phyloP scores from a whole-genome alignment of 2,329 filamentous ascomycete species.

The Ilyonectria destructans region DNA sequence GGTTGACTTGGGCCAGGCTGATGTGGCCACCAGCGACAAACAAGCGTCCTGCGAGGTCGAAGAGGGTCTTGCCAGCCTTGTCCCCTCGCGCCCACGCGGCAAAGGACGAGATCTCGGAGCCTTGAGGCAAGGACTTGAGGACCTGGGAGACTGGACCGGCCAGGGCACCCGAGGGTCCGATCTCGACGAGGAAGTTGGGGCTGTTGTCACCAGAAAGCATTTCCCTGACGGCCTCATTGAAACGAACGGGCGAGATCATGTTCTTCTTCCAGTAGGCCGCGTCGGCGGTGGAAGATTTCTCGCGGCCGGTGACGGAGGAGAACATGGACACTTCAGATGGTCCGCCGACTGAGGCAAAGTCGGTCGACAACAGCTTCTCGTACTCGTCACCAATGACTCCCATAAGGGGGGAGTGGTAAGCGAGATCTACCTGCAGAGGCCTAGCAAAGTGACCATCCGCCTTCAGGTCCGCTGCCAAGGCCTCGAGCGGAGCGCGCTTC shows the following conservation, averaged over 20 bases:
- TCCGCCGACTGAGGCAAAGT: too few species aligned
- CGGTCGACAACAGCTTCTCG: slow-evolving; percentile 26
- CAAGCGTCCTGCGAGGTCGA: slow-evolving; percentile 9
- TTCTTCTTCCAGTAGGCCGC: slow-evolving; percentile 57
- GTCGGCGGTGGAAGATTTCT: slow-evolving; percentile 4
- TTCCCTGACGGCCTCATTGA: slow-evolving; percentile 34
- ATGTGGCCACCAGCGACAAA: slow-evolving; percentile 13
- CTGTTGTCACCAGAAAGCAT: background rate
- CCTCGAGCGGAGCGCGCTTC: slow-evolving; percentile 5
- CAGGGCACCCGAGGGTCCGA: slow-evolving; percentile 32
- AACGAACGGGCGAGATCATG: slow-evolving; percentile 55
- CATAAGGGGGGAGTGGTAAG: slow-evolving; percentile 16
- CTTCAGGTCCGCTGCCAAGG: slow-evolving; percentile 5
- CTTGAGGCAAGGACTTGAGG: slow-evolving; percentile 28
- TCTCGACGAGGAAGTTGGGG: background rate
- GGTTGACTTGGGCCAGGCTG: slow-evolving; percentile 12
- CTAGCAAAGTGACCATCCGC: slow-evolving; percentile 18
- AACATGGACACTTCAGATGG: slow-evolving; percentile 16
- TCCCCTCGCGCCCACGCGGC: background rate
- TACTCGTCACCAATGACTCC: slow-evolving; percentile 15
- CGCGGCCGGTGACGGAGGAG: slow-evolving; percentile 17
- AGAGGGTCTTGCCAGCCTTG: background rate
- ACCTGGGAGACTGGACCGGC: slow-evolving; percentile 45
- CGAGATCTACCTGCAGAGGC: slow-evolving; percentile 12
- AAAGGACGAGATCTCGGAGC: background rate